Percentiles rank a stretch among this genome's conserved stretches.
Conservation (phyloP, 1,139 yeast genomes). For the Kodamaea arcana region DNA sequence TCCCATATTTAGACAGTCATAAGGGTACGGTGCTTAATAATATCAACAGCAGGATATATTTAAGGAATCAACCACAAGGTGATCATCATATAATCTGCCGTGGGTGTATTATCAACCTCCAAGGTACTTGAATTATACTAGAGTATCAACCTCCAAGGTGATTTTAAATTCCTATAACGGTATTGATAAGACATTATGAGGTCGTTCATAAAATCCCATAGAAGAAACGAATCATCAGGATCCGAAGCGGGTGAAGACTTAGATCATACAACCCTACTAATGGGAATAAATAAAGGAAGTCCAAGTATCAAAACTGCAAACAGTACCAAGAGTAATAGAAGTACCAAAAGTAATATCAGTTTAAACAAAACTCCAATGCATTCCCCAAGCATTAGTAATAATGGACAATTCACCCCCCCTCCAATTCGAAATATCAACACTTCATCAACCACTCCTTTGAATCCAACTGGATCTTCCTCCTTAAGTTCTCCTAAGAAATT, state of each 20-base stretch:
- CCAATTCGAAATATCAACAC: constrained; percentile 2
- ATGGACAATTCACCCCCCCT: constrained; percentile 27
- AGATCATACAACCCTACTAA: constrained; percentile 8
- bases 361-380: constrained; percentile 12
- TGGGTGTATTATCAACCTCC: no score
- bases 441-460: constrained; percentile 3
- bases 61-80: no score
- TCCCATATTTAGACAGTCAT: no score
- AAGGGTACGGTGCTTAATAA: no score
- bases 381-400: constrained; percentile 15
- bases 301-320: background rate
- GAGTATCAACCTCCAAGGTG: no score
- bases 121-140: no score
- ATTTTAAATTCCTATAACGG: no score
- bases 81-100: no score
- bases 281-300: constrained; percentile 6
- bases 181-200: no score
- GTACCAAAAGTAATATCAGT: background rate
- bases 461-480: constrained; percentile 9
- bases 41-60: no score
- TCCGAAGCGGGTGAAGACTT: constrained; percentile 9
- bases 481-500: constrained; percentile 41
- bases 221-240: constrained; percentile 19
- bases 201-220: constrained; percentile 46
- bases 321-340: constrained; percentile 1